Conservation (phyloP, 306 rosid species). For the Begonia peltatifolia region DNA sequence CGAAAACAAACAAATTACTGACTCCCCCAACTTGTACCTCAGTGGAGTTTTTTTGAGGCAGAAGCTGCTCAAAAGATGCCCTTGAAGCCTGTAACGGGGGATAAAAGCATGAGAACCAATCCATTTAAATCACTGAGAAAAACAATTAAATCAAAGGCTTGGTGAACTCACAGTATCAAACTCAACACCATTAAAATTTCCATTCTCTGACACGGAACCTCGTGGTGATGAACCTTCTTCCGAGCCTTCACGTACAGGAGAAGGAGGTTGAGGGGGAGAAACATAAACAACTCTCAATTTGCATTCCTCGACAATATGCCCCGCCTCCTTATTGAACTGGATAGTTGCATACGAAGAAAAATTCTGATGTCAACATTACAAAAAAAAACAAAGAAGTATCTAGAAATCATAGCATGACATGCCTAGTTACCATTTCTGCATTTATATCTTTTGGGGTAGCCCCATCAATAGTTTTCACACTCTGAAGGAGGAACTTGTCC, state of each 20-base stretch:
- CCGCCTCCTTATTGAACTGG: slow-evolving; percentile 76
- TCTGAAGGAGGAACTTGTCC: slow-evolving; percentile 94
- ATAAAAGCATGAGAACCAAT: slow-evolving; percentile 10
- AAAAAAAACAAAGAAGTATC: slow-evolving; percentile 8
- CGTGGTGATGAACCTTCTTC: slow-evolving; percentile 90
- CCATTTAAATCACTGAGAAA: neutral
- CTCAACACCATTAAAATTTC: slow-evolving; percentile 35
- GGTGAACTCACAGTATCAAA: slow-evolving; percentile 38
- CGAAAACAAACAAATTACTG: too few species aligned
- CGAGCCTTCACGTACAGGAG: slow-evolving; percentile 85
- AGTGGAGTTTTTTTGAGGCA: slow-evolving; percentile 42
- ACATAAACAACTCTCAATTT: slow-evolving; percentile 81
- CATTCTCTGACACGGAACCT: slow-evolving; percentile 62
- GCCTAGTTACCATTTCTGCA: slow-evolving; percentile 62
- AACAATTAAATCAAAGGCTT: slow-evolving; percentile 9
- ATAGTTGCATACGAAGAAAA: slow-evolving; percentile 6
- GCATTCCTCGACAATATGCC: slow-evolving; percentile 74
- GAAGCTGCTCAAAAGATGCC: slow-evolving; percentile 35
- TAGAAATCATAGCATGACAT: neutral
- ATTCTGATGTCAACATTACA: slow-evolving; percentile 5
- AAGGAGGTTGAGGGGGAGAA: slow-evolving; percentile 71
- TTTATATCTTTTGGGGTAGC: slow-evolving; percentile 42
- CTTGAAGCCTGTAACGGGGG: slow-evolving; percentile 39
- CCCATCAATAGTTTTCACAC: slow-evolving; percentile 45
- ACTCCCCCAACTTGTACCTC: slow-evolving; percentile 33